These are phyloP conservation scores for Diplodia scrobiculata DNA, from an alignment of 2,329 filamentous ascomycete species.

Conservation along the genomic window DNA sequence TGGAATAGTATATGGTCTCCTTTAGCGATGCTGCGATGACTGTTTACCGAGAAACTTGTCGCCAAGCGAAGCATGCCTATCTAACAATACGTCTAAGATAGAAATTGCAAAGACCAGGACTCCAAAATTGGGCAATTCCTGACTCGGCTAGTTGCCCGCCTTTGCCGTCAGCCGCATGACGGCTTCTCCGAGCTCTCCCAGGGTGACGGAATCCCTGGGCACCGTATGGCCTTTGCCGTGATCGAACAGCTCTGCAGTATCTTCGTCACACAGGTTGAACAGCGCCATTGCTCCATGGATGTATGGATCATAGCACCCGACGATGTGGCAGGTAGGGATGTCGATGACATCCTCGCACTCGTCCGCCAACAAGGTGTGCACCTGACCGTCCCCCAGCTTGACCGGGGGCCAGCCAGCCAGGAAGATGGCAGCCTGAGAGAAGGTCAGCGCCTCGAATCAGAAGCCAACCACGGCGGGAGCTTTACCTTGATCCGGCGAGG, in stretches of 20 bases:
- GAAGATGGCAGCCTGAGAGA: constrained; percentile 53
- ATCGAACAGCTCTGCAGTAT: constrained; percentile 63
- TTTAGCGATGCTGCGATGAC: background rate
- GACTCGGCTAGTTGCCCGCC: constrained; percentile 10
- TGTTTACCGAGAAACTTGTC: background rate
- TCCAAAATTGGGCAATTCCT: background rate
- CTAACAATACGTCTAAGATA: background rate
- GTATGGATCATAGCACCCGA: constrained; percentile 58
- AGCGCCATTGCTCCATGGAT: constrained; percentile 63
- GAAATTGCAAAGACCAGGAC: background rate
- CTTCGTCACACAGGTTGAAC: constrained; percentile 63
- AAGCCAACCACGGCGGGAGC: too few relatives aligned
- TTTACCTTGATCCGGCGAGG: constrained; percentile 30
- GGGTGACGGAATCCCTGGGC: constrained; percentile 46
- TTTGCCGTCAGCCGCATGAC: constrained; percentile 36
- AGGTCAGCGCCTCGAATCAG: constrained; percentile 8
- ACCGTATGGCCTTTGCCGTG: constrained; percentile 67
- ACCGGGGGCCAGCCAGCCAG: constrained; percentile 53
- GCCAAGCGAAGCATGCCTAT: background rate
- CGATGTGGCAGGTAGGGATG: constrained; percentile 47
- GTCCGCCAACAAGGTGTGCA: constrained; percentile 43
- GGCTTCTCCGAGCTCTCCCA: constrained; percentile 39
- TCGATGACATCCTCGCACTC: constrained; percentile 47
- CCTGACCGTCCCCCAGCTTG: constrained; percentile 36
- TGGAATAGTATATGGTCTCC: too few relatives aligned